A percentile compares a stretch with the other conserved stretches of the same genome.
These are phyloP conservation scores for Breynia disticha DNA, from an alignment of 441 rosid genomes.

Conservation along the genomic window DNA sequence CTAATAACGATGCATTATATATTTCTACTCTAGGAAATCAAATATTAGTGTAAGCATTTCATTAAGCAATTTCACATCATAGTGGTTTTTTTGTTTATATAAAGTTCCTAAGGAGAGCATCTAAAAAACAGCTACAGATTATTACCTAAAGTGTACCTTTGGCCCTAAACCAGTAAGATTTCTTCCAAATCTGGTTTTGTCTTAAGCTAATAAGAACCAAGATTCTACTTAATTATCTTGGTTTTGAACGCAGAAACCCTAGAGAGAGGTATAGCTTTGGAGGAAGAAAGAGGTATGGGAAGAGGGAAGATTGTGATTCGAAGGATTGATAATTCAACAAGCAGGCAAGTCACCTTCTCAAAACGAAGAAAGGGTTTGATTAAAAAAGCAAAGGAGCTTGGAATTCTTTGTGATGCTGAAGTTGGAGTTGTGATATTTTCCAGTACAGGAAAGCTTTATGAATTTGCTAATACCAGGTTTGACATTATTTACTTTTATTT, in stretches of 20 bases:
- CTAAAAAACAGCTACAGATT: not conserved
- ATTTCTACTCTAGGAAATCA: not conserved
- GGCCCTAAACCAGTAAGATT: constrained; percentile 9
- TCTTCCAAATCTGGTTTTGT: not conserved
- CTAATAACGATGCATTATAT: no score
- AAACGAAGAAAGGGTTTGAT: constrained; percentile 50
- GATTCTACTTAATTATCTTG: not conserved
- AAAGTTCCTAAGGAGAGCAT: constrained; percentile 1
- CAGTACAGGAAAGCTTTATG: constrained; percentile 48
- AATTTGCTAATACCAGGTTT: constrained; percentile 45
- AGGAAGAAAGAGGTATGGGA: constrained; percentile 26
- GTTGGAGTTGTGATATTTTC: constrained; percentile 48
- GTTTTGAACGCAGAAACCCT: constrained; percentile 20
- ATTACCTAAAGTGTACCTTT: constrained; percentile 1
- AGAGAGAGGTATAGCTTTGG: not conserved
- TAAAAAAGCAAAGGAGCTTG: constrained; percentile 50
- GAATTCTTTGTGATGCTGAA: constrained; percentile 52
- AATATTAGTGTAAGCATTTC: not conserved
- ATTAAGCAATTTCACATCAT: not conserved
- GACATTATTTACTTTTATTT: not conserved
- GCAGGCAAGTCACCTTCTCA: constrained; percentile 57
- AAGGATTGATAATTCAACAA: constrained; percentile 46
- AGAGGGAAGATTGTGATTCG: constrained; percentile 50
- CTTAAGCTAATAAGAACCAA: not conserved
- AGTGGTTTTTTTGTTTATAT: not conserved